Base-by-base conservation (phyloP, 495 filamentous ascomycete species). In the Glonium stellatum region DNA sequence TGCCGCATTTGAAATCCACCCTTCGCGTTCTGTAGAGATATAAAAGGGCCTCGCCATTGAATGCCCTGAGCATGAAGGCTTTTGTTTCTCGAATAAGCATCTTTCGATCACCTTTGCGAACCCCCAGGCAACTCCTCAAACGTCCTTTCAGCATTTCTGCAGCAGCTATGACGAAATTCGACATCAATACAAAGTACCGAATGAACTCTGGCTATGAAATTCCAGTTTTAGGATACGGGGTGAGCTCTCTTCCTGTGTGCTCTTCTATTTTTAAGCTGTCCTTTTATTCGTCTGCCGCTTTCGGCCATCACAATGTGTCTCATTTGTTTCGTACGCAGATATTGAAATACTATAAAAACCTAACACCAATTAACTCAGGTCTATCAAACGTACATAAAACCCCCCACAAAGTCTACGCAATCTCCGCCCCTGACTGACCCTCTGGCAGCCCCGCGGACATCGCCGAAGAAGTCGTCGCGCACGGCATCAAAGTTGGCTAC, bases 181-280 rank as follows among this genome's bases (percentile, higher is more conserved):
- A 72, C 23, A 78, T 91, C 67, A 79, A 85, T 62, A 83, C 84
- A 13, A 86, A 78, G 39, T 75, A 84, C 63, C 84, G 82, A 67
- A 76, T 92, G 72, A 82, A 82, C 61, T 90, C 88, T 48, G 89
- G 89, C 55, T 85, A 85, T 70, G 82, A 90, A 58, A 90, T 95
- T 39, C 89, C 89, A 0, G 71, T 79, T 10, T 66, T 92, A 39
- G 89, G 89, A 1, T 90, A 83, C 66, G 88, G 79, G 68, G 84
- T 51, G 25, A 39, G 53, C 6, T 23, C 1, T 77, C 65, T 31
- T 27, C 34, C 47, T 54, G 23, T 59, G 39, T 60, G 11, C 57
- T 44, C 18, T 18, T 44, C 39, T 44, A 18, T 18, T 44, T 44
- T 18, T 54, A 48, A 49, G n/a, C 15, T 8, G 18, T 53, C 22